Base-by-base conservation (phyloP, 2,329 filamentous ascomycete species). In the Ophiostoma angusticollis region DNA sequence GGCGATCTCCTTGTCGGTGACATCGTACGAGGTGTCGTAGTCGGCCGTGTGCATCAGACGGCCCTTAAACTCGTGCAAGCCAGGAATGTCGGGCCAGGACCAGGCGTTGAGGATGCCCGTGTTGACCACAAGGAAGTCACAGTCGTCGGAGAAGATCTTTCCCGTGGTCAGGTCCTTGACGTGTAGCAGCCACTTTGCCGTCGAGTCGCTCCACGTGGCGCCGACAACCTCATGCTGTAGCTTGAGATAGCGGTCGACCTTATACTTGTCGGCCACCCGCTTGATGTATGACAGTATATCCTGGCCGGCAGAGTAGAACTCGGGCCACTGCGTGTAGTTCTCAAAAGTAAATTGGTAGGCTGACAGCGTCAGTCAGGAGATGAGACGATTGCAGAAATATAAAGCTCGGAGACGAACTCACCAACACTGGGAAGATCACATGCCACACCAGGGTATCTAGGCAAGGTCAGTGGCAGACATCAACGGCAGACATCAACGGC, bases 91-190 rank as follows among this genome's bases (percentile, higher is more conserved):
- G 34, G 25, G 67, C 62, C 62, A 69, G 34, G 61, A 60, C 55
- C 62, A 65, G 34, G 69, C 63, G 42, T 67, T 68, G 33, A 70
- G 52, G 19, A 66, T 60, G 3, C 67, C 67, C 7, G 54, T 49
- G 11, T 62, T 65, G 32, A 67, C 66, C 37, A 70, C 47, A 7
- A 72, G 52, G 17, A 70, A 58, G 37, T 68, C 61, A 39, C 61
- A 66, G 34, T 58, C 58, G 35, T 45, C 39, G 14, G 35, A 35
- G 32, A 44, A 47, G 9, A 39, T 46, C 24, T 35, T 37, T 29
- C 49, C 45, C 40, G 41, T 49, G 8, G 43, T 28, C 30, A 49
- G 49, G 35, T 53, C 49, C 30, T 22, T 33, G 16, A 58, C 45
- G 3, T 45, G 50, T 19, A 57, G 38, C 36, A 43, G 43, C 62